phyloP scores from a whole-genome alignment of 1,284 basidiomycete species.

The Anthracocystis panici-leucophaei region DNA sequence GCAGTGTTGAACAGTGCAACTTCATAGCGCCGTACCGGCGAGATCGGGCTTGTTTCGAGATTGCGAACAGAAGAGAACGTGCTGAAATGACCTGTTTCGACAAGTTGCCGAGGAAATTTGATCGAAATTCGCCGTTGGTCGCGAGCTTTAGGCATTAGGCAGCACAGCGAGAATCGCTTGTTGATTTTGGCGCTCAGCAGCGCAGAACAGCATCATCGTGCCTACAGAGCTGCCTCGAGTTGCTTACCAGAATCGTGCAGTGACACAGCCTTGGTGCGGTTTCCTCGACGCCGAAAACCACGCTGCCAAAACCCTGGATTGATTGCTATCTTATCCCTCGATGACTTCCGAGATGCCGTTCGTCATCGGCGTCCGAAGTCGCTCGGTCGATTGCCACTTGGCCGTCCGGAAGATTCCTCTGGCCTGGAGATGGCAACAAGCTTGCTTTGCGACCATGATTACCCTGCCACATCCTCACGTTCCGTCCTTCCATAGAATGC shows the following conservation, averaged over 20 bases:
- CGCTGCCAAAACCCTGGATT: slow-evolving; percentile 25
- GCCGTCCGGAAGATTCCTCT: too few species aligned
- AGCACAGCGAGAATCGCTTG: too few species aligned
- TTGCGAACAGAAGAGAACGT: too few species aligned
- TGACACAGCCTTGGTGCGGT: background rate
- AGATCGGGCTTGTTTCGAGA: too few species aligned
- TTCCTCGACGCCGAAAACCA: background rate
- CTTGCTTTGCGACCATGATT: background rate
- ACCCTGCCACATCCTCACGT: background rate
- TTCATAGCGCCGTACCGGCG: too few species aligned
- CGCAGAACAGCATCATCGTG: slow-evolving; percentile 17
- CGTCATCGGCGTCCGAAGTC: background rate
- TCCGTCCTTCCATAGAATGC: background rate
- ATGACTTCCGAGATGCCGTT: slow-evolving; percentile 21
- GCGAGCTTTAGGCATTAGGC: too few species aligned
- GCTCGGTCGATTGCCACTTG: background rate
- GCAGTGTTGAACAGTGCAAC: too few species aligned
- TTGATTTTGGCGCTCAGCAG: background rate
- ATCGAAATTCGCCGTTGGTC: slow-evolving; percentile 15
- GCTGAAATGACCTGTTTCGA: too few species aligned
- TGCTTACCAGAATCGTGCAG: slow-evolving; percentile 1
- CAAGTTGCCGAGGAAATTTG: slow-evolving; percentile 6
- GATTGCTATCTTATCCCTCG: slow-evolving; percentile 14
- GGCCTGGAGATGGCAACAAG: too few species aligned
- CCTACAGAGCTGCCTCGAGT: background rate